Percentiles rank a stretch among this genome's conserved stretches.
phyloP scores from a whole-genome alignment of 441 rosid genomes.

The Isatis lusitanica region DNA sequence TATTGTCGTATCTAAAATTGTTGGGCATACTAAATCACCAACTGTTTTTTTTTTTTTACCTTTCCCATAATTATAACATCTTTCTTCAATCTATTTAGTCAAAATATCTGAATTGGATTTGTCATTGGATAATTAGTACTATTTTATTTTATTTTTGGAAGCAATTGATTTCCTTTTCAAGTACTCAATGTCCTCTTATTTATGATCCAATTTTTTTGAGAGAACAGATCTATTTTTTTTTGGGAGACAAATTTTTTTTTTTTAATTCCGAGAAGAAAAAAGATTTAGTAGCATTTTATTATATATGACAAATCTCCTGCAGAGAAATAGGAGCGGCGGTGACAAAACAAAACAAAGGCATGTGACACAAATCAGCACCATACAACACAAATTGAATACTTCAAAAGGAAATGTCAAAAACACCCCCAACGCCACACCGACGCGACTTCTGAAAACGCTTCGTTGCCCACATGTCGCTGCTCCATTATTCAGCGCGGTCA shows the following conservation, averaged over 20 bases:
- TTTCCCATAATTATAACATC: conserved; percentile 7
- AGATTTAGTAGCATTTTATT: neutral
- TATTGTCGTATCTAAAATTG: conserved; percentile 13
- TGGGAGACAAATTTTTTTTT: too few relatives aligned
- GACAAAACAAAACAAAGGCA: conserved; percentile 22
- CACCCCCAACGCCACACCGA: conserved; percentile 31
- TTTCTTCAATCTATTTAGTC: neutral
- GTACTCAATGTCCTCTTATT: neutral
- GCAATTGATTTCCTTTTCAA: conserved; percentile 1
- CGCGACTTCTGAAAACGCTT: conserved; percentile 24
- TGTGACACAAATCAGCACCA: conserved; percentile 37
- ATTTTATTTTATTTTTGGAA: neutral
- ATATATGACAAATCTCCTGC: too few relatives aligned
- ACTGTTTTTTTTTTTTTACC: neutral
- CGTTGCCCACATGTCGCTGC: conserved; percentile 30
- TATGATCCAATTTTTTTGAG: neutral
- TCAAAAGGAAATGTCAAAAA: neutral
- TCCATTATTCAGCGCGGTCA: conserved; percentile 26
- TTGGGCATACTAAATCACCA: neutral
- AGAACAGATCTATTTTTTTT: too few relatives aligned
- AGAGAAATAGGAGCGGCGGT: conserved; percentile 29
- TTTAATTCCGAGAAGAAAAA: neutral
- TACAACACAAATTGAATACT: conserved; percentile 8
- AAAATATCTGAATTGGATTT: conserved; percentile 4
- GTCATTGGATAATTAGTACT: neutral